Conservation (phyloP, 139 green algal species). For the Tetradesmus lagerheimii region DNA sequence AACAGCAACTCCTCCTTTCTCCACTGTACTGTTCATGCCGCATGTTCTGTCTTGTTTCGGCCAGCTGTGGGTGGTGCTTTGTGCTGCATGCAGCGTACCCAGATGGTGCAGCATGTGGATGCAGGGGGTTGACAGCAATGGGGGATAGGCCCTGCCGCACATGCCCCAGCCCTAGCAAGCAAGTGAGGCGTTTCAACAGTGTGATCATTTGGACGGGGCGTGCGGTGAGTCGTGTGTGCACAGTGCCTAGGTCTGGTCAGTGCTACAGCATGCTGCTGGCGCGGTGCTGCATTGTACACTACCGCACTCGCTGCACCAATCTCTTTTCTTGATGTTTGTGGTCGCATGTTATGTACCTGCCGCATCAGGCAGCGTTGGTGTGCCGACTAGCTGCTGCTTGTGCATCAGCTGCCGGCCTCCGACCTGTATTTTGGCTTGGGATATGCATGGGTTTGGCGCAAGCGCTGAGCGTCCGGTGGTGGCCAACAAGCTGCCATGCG, state of each 20-base stretch:
- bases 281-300: not conserved
- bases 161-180: not conserved
- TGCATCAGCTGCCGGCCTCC: not conserved
- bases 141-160: not conserved
- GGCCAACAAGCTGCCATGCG: not conserved
- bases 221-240: not conserved
- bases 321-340: not conserved
- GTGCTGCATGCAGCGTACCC: not conserved
- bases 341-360: not conserved
- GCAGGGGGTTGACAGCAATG: not conserved
- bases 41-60: not conserved
- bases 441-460: not conserved
- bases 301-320: not conserved
- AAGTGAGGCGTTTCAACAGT: not conserved
- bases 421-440: not conserved
- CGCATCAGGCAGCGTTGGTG: not conserved
- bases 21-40: not conserved
- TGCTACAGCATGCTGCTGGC: not conserved
- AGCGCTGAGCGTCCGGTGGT: not conserved
- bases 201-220: not conserved
- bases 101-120: not conserved
- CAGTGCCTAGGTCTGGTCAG: not conserved
- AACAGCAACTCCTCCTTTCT: not conserved
- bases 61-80: not conserved
- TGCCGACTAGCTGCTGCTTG: not conserved